Evolutionary conservation across 2,329 filamentous ascomycete species (phyloP), one percentile per base, ranked within the genome.

Genomic region (Curvularia lunata): DNA sequence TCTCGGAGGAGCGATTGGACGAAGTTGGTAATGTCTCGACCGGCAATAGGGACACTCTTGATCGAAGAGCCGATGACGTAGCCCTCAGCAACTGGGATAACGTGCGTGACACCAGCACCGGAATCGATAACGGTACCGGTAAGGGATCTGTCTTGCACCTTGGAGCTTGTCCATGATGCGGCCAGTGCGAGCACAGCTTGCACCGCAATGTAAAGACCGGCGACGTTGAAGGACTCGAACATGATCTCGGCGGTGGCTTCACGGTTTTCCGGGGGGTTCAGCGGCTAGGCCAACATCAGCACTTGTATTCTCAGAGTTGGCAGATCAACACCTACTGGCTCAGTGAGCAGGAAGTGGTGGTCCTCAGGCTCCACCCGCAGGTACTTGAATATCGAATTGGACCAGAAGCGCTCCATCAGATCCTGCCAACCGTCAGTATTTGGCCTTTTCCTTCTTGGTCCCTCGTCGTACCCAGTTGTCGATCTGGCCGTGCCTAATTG

Each of bases 361-460:
- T 99, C 95, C 81, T 99, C 95, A 28, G 95, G 95, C 81, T 99
- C 95, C 67, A 99, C 95, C 71, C 95, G 88, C 52, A 99, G 86
- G 76, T 99, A 99, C 79, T 99, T 99, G 87, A 99, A 99, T 81
- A 99, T 99, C 63, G 95, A 99, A 82, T 98, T 98, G 67, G 96
- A 98, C 95, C 95, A 99, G 82, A 98, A 99, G 63, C 95, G 89
- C 80, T 99, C 95, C 95, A 99, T 99, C 73, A 97, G 91, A 80
- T 99, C 95, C 91, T 95, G 53, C 61, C 30, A 45, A 37, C 16
- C 38, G 56, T 73, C 47, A 71, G 64, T 48, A 60, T 37, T 18
- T n/a, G 25, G 13, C 18, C 6, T 5, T 2, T 9, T 28, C 45
- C 38, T 23, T 16, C 5, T 21, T 30, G 7, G 41, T 12, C 25